phyloP scores from a whole-genome alignment of 352 stramenopile genomes.

The Aphanomyces astaci region DNA sequence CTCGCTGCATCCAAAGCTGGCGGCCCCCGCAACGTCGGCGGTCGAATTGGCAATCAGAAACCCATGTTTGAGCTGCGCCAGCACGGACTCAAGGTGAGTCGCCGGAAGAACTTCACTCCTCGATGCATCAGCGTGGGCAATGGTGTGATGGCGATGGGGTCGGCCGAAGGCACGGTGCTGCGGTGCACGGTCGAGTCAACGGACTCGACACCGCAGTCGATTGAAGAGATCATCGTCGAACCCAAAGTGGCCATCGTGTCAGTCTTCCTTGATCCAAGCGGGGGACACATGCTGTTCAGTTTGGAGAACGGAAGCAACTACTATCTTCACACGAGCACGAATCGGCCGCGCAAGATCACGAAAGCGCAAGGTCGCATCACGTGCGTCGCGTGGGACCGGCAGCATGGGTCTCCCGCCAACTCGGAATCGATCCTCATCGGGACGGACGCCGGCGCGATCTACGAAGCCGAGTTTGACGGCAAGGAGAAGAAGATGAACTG shows the following conservation, averaged over 20 bases:
- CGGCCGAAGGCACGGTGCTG: conserved; percentile 69
- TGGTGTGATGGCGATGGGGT: conserved; percentile 71
- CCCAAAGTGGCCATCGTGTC: conserved; percentile 71
- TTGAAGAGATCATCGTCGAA: conserved; percentile 88
- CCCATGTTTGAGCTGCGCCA: conserved; percentile 84
- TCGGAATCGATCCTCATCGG: conserved; percentile 71
- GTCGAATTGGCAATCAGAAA: conserved; percentile 17
- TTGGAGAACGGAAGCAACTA: conserved; percentile 87
- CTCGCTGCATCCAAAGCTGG: background rate
- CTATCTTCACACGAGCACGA: conserved; percentile 67
- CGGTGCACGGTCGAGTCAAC: conserved; percentile 72
- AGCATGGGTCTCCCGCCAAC: conserved; percentile 48
- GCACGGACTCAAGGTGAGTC: conserved; percentile 76
- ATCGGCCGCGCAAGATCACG: conserved; percentile 78
- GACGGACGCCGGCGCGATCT: conserved; percentile 68
- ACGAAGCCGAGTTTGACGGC: conserved; percentile 77
- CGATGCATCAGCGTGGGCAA: conserved; percentile 76
- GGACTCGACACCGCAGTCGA: conserved; percentile 37
- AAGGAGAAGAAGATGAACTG: conserved; percentile 84
- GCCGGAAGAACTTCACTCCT: conserved; percentile 77
- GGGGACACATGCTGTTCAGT: conserved; percentile 67
- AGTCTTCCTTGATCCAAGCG: conserved; percentile 77
- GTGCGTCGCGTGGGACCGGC: conserved; percentile 74
- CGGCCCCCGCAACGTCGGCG: background rate
- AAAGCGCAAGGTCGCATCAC: conserved; percentile 75